phyloP scores from a whole-genome alignment of 306 rosid genomes.

The Amphicarpaea edgeworthii region DNA sequence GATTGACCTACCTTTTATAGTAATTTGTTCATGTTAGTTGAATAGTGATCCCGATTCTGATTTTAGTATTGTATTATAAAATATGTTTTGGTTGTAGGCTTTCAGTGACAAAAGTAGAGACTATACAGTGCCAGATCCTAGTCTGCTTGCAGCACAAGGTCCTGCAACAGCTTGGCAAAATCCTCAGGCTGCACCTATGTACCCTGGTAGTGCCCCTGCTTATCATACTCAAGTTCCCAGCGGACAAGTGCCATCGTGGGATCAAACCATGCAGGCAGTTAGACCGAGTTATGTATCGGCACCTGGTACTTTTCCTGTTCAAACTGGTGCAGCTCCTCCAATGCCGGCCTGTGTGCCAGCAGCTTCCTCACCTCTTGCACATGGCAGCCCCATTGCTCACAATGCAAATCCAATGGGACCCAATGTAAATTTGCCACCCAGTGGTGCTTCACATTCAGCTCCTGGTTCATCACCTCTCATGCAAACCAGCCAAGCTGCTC shows the following conservation, averaged over 20 bases:
- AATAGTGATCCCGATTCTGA: constrained; percentile 35
- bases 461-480: constrained; percentile 55
- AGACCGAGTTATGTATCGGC: constrained; percentile 56
- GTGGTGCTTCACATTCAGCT: constrained; percentile 57
- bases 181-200: constrained; percentile 54
- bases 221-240: constrained; percentile 64
- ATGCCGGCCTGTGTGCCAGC: constrained; percentile 56
- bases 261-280: constrained; percentile 64
- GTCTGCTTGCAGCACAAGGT: constrained; percentile 39
- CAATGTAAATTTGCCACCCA: constrained; percentile 49
- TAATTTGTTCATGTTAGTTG: constrained; percentile 30
- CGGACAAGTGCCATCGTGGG: constrained; percentile 84
- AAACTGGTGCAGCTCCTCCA: constrained; percentile 56
- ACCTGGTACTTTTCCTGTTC: constrained; percentile 65
- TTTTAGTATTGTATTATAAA: constrained; percentile 25
- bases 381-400: constrained; percentile 52
- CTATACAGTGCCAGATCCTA: constrained; percentile 49
- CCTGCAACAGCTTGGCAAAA: constrained; percentile 49
- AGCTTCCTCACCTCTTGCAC: constrained; percentile 62
- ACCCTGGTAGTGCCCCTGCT: constrained; percentile 54
- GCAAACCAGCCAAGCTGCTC: constrained; percentile 42
- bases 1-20: constrained; percentile 44
- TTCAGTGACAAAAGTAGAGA: constrained; percentile 55
- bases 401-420: constrained; percentile 48
- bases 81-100: background rate